phyloP scores from a whole-genome alignment of 2,329 filamentous ascomycete species.

The Curvularia eragrostidis region DNA sequence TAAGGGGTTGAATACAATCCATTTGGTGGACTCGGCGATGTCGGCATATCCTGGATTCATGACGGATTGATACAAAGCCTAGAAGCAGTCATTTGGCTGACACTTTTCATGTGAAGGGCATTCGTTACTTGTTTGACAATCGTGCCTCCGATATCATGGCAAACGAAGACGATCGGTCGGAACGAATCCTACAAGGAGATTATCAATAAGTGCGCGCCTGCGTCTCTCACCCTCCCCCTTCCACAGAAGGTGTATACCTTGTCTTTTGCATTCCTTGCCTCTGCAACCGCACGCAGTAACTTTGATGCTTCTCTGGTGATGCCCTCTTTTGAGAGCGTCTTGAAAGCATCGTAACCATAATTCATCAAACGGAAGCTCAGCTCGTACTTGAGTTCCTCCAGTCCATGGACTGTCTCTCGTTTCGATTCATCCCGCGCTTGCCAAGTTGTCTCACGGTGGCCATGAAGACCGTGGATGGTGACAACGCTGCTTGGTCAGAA shows the following conservation, averaged over 20 bases:
- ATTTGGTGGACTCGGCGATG: neutral
- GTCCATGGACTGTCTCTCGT: neutral
- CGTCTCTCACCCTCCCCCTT: neutral
- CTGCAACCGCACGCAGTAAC: neutral
- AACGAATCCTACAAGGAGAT: neutral
- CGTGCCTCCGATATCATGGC: neutral
- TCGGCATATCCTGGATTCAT: neutral
- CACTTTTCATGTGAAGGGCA: neutral
- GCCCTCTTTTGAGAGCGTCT: neutral
- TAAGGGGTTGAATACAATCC: neutral
- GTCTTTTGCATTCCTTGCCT: neutral
- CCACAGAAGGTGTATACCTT: neutral
- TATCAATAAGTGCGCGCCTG: neutral
- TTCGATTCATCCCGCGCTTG: neutral
- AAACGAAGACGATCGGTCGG: neutral
- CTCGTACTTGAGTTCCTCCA: neutral
- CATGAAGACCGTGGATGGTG: neutral
- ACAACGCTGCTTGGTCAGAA: neutral
- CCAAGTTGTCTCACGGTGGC: neutral
- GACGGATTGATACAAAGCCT: neutral
- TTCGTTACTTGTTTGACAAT: neutral
- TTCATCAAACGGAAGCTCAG: neutral
- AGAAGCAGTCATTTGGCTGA: neutral
- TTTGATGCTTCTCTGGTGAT: neutral
- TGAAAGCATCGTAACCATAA: neutral